Evolutionary conservation across 1,284 basidiomycete genomes (phyloP), one percentile per base, ranked within the genome.

Genomic region (Moniliophthora roreri): DNA sequence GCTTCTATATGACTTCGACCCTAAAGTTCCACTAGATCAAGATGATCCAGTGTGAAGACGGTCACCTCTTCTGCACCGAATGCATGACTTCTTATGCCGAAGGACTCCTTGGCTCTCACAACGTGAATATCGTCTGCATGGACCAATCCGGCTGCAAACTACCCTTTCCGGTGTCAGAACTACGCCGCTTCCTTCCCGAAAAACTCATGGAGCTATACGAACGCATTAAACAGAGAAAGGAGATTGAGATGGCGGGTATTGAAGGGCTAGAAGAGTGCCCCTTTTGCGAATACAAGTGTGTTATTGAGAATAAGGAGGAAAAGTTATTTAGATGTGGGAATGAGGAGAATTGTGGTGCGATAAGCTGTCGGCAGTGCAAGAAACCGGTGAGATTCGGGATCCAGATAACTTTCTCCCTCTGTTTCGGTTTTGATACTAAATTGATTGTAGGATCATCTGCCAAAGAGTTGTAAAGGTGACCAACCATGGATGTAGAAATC

Each of bases 241-340:
- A 93, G 60, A 81, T 95, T 44, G 84, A 87, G 54, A 78, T 78
- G 1, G 92, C 91, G 3, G 82, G 78, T 0, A 57, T 91, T 21
- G 87, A 87, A 48, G 80, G 80, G 7, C 73, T 95, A 8, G 92
- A 93, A 69, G 89, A 87, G 62, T 95, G 93, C 64, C 93, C 93
- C 2, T 89, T 87, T 59, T 95, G 93, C 69, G 89, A 92, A 15
- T 95, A 82, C 70, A 89, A 85, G 52, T 84, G 83, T 53, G 83
- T 92, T 24, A 89, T 93, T 52, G 91, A 93, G 37, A 89, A 87
- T 60, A 74, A 78, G 40, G 71, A 83, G 47, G 92, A 94, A 69
- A 89, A 85, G 66, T 71, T 94, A 36, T 91, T 95, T 63, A 70
- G 80, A 50, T 95, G 93, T 65, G 80, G 86, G 66, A 89, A 86